Evolutionary conservation across 176 grass and related monocot genomes (phyloP).

Genomic region (Oryza glumipatula): DNA sequence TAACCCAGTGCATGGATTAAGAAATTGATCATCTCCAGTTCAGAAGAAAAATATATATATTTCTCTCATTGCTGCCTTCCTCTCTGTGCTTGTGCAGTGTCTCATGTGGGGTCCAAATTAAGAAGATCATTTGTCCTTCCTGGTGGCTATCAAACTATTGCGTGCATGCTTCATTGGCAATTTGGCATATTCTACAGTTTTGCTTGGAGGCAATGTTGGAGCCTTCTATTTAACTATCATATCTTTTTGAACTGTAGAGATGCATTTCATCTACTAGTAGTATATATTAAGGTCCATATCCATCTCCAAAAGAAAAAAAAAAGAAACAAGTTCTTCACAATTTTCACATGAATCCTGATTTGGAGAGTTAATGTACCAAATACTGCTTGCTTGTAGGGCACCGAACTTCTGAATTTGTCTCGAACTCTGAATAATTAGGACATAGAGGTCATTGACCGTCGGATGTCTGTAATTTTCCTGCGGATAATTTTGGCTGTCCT

Average conservation of each 20-base stretch:
- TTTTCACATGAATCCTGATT: background rate
- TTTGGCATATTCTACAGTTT: slow-evolving; percentile 24
- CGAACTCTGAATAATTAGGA: background rate
- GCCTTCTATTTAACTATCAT: slow-evolving; percentile 17
- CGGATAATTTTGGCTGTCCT: background rate
- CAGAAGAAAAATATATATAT: background rate
- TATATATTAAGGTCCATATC: background rate
- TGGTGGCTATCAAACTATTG: background rate
- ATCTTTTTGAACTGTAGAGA: slow-evolving; percentile 21
- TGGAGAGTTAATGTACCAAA: background rate
- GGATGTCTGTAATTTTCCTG: background rate
- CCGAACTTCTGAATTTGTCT: background rate
- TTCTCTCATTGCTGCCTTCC: background rate
- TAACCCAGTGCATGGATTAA: background rate
- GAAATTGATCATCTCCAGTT: background rate
- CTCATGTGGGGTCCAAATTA: background rate
- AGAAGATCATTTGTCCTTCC: slow-evolving; percentile 28
- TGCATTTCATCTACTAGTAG: background rate
- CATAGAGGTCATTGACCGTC: background rate
- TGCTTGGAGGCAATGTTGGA: background rate
- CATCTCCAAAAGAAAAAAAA: background rate
- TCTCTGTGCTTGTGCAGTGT: slow-evolving; percentile 19
- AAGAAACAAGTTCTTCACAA: background rate
- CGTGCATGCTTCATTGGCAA: slow-evolving; percentile 19
- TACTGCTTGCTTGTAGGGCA: background rate